phyloP scores from a whole-genome alignment of 2,329 filamentous ascomycete species.

The Alternaria ethzedia region DNA sequence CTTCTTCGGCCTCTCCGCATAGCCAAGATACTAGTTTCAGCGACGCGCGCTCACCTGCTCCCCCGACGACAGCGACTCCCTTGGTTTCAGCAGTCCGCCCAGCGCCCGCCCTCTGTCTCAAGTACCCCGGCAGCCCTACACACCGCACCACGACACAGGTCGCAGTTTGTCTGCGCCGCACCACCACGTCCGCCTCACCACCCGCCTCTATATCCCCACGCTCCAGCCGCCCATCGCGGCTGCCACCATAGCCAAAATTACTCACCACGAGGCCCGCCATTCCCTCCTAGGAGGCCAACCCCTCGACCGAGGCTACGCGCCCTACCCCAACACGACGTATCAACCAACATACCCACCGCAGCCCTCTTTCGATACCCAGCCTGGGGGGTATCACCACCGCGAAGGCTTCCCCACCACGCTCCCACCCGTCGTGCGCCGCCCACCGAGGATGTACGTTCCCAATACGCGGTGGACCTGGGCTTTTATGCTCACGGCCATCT shows the following conservation, averaged over 20 bases:
- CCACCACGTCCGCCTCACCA: slow-evolving; percentile 10
- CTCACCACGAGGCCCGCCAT: slow-evolving; percentile 61
- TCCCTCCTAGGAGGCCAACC: slow-evolving; percentile 66
- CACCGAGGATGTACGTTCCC: slow-evolving; percentile 71
- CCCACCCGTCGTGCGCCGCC: slow-evolving; percentile 43
- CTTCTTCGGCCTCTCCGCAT: slow-evolving; percentile 29
- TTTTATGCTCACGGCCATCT: slow-evolving; percentile 75
- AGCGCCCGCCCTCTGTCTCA: slow-evolving; percentile 34
- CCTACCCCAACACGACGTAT: slow-evolving; percentile 42
- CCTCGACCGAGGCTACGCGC: slow-evolving; percentile 58
- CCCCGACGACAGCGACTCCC: slow-evolving; percentile 13
- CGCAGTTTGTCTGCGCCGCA: slow-evolving; percentile 17
- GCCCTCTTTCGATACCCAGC: slow-evolving; percentile 54
- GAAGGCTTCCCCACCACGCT: slow-evolving; percentile 52
- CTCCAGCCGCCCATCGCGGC: slow-evolving; percentile 46
- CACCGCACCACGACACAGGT: slow-evolving; percentile 20
- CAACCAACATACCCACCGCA: slow-evolving; percentile 51
- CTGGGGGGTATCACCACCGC: slow-evolving; percentile 55
- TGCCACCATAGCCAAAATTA: slow-evolving; percentile 57
- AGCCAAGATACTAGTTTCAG: slow-evolving; percentile 38
- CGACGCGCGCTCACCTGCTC: slow-evolving; percentile 17
- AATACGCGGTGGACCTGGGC: slow-evolving; percentile 86
- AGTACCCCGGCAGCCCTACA: slow-evolving; percentile 30
- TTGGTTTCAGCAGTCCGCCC: slow-evolving; percentile 26
- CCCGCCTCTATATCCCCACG: slow-evolving; percentile 25